Conservation (phyloP, 495 filamentous ascomycete genomes). For the Penicillium coffeae region DNA sequence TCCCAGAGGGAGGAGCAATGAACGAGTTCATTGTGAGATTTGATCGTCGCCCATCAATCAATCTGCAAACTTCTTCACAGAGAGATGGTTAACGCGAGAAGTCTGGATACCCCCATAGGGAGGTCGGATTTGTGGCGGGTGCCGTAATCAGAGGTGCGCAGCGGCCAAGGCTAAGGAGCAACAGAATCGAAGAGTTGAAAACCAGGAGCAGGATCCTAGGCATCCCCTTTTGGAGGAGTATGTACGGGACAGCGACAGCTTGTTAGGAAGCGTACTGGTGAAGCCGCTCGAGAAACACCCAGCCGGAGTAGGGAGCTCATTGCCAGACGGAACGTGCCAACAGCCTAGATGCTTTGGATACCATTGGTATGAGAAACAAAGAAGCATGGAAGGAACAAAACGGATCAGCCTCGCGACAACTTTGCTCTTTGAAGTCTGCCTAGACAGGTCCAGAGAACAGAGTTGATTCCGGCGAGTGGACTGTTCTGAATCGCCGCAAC, state of each 20-base stretch:
- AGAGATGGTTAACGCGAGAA: constrained; percentile 76
- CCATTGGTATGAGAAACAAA: constrained; percentile 17
- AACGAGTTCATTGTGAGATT: constrained; percentile 22
- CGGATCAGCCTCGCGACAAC: constrained; percentile 46
- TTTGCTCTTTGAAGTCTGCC: constrained; percentile 17
- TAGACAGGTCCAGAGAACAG: constrained; percentile 26
- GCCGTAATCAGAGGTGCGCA: constrained; percentile 48
- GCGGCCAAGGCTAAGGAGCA: constrained; percentile 29
- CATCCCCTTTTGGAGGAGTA: constrained; percentile 35
- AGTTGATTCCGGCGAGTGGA: constrained; percentile 52
- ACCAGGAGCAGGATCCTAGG: constrained; percentile 43
- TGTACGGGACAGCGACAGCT: constrained; percentile 34
- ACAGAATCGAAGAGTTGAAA: constrained; percentile 28
- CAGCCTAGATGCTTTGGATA: constrained; percentile 28
- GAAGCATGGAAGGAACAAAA: constrained; percentile 26
- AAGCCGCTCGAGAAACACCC: constrained; percentile 21
- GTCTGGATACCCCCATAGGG: constrained; percentile 47
- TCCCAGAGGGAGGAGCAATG: constrained; percentile 35
- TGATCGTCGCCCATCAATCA: constrained; percentile 65
- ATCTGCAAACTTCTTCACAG: constrained; percentile 48
- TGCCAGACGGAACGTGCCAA: constrained; percentile 40
- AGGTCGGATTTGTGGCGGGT: constrained; percentile 50
- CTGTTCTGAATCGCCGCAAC: constrained; percentile 21
- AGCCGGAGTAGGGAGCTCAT: constrained; percentile 20
- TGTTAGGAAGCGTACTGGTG: constrained; percentile 14